A percentile compares a stretch with the other conserved stretches of the same genome.
These are phyloP conservation scores for Erythrophleum fordii DNA, from an alignment of 306 rosid genomes.

Conservation along the genomic window DNA sequence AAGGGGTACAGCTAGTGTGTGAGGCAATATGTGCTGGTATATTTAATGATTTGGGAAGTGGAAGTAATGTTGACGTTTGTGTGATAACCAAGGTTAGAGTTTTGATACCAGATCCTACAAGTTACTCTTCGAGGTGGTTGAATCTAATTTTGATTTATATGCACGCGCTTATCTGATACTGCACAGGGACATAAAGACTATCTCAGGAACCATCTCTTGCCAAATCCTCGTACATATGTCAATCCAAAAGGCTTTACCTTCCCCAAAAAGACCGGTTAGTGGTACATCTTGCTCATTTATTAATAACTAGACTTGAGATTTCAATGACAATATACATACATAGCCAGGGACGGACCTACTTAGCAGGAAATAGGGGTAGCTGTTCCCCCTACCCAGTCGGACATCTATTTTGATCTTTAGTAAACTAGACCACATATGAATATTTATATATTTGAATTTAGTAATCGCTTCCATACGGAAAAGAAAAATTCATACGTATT, in stretches of 20 bases:
- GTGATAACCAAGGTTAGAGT: conserved; percentile 88
- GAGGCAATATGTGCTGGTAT: conserved; percentile 95
- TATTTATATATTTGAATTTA: too few relatives aligned
- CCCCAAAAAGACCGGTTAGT: conserved; percentile 84
- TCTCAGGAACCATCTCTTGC: conserved; percentile 80
- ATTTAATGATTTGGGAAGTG: conserved; percentile 96
- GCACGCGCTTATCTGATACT: conserved; percentile 26
- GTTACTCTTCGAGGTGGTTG: conserved; percentile 27
- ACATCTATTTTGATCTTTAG: too few relatives aligned
- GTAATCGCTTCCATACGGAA: too few relatives aligned
- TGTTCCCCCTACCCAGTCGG: too few relatives aligned
- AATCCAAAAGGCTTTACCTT: conserved; percentile 68
- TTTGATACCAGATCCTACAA: conserved; percentile 14
- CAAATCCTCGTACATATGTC: conserved; percentile 87
- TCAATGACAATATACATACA: neutral
- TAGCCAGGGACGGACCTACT: too few relatives aligned
- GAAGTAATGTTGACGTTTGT: conserved; percentile 93
- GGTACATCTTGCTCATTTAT: conserved; percentile 5
- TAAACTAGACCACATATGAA: too few relatives aligned
- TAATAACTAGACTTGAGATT: neutral
- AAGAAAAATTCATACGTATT: too few relatives aligned
- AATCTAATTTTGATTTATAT: conserved; percentile 14
- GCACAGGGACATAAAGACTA: conserved; percentile 90
- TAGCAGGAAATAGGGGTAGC: too few relatives aligned
- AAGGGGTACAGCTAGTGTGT: conserved; percentile 73